These are phyloP conservation scores for Sphagnum magellanicum DNA, from an alignment of 228 moss, liverwort and hornwort genomes.

Conservation along the genomic window DNA sequence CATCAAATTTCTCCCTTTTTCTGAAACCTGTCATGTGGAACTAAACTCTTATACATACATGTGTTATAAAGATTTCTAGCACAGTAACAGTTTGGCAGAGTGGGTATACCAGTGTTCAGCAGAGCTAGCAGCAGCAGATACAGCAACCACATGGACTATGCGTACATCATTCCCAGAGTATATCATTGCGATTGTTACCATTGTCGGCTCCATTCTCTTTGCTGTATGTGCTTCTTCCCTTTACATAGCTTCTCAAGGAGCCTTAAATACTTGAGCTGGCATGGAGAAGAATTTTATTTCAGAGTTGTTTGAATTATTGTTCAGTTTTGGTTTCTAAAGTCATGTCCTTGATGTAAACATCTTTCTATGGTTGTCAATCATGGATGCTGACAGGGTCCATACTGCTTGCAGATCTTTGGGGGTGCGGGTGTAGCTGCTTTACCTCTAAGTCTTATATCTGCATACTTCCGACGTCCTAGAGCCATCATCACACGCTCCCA, in stretches of 20 bases:
- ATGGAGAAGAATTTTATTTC: no score
- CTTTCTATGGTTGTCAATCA: no score
- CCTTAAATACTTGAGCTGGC: no score
- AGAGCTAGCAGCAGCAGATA: conserved; percentile 30
- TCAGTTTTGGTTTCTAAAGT: no score
- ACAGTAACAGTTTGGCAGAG: no score
- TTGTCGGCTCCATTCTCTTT: conserved; percentile 62
- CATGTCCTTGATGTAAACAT: no score
- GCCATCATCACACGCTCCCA: conserved; percentile 59
- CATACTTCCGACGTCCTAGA: conserved; percentile 57
- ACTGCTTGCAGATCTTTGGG: conserved; percentile 53
- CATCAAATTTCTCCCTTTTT: no score
- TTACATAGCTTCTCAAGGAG: background rate
- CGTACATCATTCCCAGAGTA: conserved; percentile 68
- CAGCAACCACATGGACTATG: conserved; percentile 60
- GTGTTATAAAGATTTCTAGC: no score
- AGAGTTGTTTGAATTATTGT: no score
- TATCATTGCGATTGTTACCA: conserved; percentile 65
- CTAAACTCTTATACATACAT: no score
- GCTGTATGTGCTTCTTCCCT: conserved; percentile 27
- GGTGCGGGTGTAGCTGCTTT: conserved; percentile 59
- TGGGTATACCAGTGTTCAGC: conserved; percentile 52
- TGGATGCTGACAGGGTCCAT: background rate
- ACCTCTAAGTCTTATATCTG: conserved; percentile 57
- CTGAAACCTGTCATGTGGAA: no score